phyloP scores from a whole-genome alignment of 1,139 yeast species.

The Geotrichum candidum region DNA sequence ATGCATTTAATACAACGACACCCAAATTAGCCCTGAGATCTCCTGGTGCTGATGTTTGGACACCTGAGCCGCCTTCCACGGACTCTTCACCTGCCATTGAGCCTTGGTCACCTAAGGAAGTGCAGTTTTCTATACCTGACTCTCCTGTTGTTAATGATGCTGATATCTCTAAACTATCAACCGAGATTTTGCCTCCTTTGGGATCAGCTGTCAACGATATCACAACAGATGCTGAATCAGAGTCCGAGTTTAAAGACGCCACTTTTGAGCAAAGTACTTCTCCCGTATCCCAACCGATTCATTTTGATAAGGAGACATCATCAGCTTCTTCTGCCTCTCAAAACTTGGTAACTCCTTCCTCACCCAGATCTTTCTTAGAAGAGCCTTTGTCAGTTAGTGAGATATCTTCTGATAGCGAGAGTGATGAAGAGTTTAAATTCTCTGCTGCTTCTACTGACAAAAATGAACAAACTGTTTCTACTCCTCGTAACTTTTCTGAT shows the following conservation, averaged over 20 bases:
- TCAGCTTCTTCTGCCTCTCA: neutral
- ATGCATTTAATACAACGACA: neutral
- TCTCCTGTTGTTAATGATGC: neutral
- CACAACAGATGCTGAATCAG: neutral
- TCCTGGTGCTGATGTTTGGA: slow-evolving; percentile 9
- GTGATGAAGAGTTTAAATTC: neutral
- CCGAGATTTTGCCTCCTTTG: neutral
- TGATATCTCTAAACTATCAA: neutral
- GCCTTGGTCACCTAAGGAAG: slow-evolving; percentile 10
- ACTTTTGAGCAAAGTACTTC: neutral
- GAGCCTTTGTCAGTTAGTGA: neutral
- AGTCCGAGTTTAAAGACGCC: neutral
- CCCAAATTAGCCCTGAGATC: neutral
- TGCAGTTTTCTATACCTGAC: neutral
- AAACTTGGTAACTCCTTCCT: neutral
- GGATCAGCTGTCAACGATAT: neutral
- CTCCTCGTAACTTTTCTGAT: neutral
- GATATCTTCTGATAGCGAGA: neutral
- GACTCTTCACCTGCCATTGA: slow-evolving; percentile 7
- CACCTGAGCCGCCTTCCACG: slow-evolving; percentile 5
- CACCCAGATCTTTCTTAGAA: neutral
- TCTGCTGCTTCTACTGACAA: neutral
- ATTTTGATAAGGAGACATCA: neutral
- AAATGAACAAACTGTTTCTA: neutral
- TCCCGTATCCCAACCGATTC: neutral